Conservation (phyloP, 2,329 filamentous ascomycete genomes). For the Stromatinia cepivora region DNA sequence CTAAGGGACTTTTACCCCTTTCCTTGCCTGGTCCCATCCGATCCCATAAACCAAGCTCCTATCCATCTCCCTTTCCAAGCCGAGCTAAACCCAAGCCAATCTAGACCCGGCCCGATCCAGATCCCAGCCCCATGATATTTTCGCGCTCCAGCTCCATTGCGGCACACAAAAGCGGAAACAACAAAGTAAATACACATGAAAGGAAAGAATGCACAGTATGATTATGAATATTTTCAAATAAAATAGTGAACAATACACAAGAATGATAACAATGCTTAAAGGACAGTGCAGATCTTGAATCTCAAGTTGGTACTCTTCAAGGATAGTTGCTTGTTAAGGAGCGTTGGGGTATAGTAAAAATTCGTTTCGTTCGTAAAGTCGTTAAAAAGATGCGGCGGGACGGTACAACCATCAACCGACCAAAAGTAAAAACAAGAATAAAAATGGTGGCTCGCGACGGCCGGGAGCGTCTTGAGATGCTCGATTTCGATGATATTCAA, state of each 20-base stretch:
- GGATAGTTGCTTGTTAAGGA: constrained; percentile 37
- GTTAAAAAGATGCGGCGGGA: constrained; percentile 16
- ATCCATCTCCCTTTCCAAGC: constrained; percentile 12
- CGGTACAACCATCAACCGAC: constrained; percentile 19
- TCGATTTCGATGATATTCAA: constrained; percentile 18
- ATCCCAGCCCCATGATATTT: constrained; percentile 7
- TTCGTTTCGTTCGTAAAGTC: constrained; percentile 26
- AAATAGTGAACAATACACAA: constrained; percentile 20
- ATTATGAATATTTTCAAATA: constrained; percentile 10
- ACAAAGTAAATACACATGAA: constrained; percentile 10
- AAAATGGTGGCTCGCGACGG: constrained; percentile 20
- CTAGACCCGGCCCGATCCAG: constrained; percentile 5
- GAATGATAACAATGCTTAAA: constrained; percentile 19
- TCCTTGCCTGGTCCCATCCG: constrained; percentile 10
- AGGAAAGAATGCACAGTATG: constrained; percentile 7
- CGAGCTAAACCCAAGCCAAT: constrained; percentile 16
- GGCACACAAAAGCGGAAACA: constrained; percentile 9
- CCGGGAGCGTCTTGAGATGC: constrained; percentile 23
- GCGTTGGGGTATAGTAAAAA: constrained; percentile 32
- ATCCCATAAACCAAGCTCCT: constrained; percentile 17
- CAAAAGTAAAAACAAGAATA: constrained; percentile 24
- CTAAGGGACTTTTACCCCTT: constrained; percentile 3
- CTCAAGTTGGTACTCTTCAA: constrained; percentile 18
- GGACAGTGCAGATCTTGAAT: constrained; percentile 13
- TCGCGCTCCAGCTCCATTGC: constrained; percentile 22